These are phyloP conservation scores for Miscanthus lutarioriparius DNA, from an alignment of 176 grass and related monocot species.

Conservation along the genomic window DNA sequence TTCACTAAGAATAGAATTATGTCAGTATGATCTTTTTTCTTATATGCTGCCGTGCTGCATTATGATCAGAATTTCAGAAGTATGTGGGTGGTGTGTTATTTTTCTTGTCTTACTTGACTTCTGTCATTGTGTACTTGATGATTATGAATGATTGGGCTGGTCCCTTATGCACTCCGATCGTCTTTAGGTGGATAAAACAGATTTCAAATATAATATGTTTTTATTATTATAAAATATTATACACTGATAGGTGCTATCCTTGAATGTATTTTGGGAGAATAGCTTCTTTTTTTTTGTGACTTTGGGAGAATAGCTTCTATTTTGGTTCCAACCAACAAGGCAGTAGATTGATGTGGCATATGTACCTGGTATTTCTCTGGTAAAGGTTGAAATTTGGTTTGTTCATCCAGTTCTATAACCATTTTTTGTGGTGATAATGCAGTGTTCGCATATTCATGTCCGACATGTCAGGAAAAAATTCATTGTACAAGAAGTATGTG, in stretches of 20 bases:
- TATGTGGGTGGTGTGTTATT: not conserved
- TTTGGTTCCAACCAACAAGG: not conserved
- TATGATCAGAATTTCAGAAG: not conserved
- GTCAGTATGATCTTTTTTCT: not conserved
- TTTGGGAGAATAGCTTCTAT: slow-evolving; percentile 8
- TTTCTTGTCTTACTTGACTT: not conserved
- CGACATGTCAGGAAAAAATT: slow-evolving; percentile 79
- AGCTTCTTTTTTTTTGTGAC: not conserved
- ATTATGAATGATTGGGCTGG: not conserved
- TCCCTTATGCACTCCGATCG: not conserved
- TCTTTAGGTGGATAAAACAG: not conserved
- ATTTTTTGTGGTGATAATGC: slow-evolving; percentile 41
- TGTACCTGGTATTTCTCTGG: slow-evolving; percentile 21
- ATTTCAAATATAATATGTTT: not conserved
- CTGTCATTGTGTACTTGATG: not conserved
- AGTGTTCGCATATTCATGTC: slow-evolving; percentile 76
- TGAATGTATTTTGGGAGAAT: not conserved
- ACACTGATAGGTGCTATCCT: not conserved
- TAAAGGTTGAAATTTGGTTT: slow-evolving; percentile 25
- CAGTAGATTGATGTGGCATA: not conserved
- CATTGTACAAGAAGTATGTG: slow-evolving; percentile 94
- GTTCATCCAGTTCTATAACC: slow-evolving; percentile 27
- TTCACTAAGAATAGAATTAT: not conserved
- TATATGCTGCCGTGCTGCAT: not conserved
- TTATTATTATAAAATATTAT: slow-evolving; percentile 1